Conservation (phyloP, 2,329 filamentous ascomycete species). For the Colletotrichum horii region DNA sequence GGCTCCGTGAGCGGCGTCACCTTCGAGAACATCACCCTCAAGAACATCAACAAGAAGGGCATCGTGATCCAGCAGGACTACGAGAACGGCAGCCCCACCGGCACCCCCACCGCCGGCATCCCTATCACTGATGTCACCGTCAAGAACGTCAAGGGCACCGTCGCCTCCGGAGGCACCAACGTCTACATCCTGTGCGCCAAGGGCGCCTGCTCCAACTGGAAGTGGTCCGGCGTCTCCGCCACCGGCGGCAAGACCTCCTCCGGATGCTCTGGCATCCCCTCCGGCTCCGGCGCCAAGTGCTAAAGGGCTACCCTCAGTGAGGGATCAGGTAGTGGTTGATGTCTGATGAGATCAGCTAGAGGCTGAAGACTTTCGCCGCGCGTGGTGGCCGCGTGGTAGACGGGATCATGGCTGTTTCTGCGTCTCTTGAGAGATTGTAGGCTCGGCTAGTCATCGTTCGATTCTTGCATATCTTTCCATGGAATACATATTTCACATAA, state of each 20-base stretch:
- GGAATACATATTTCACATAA: background rate
- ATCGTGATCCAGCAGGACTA: slow-evolving; percentile 51
- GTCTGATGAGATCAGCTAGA: background rate
- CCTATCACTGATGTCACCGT: slow-evolving; percentile 56
- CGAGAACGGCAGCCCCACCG: slow-evolving; percentile 49
- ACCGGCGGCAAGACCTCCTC: slow-evolving; percentile 52
- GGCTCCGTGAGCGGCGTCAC: slow-evolving; percentile 48
- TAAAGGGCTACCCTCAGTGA: background rate
- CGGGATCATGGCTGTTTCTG: background rate
- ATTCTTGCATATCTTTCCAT: slow-evolving; percentile 9
- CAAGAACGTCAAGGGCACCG: slow-evolving; percentile 47
- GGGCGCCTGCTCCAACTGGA: slow-evolving; percentile 58
- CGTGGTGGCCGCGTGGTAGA: background rate
- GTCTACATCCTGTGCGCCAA: slow-evolving; percentile 60
- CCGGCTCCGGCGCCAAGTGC: slow-evolving; percentile 19
- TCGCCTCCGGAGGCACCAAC: slow-evolving; percentile 41
- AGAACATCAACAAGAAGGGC: slow-evolving; percentile 45
- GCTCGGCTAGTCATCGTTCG: background rate
- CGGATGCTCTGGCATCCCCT: slow-evolving; percentile 31
- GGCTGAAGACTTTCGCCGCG: background rate
- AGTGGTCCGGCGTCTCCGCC: slow-evolving; percentile 52
- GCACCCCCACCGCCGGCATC: slow-evolving; percentile 50
- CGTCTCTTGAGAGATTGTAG: background rate
- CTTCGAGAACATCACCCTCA: slow-evolving; percentile 48
- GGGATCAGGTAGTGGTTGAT: background rate